These are phyloP conservation scores for Isatis tinctoria DNA, from an alignment of 345 rosid species.

Conservation along the genomic window DNA sequence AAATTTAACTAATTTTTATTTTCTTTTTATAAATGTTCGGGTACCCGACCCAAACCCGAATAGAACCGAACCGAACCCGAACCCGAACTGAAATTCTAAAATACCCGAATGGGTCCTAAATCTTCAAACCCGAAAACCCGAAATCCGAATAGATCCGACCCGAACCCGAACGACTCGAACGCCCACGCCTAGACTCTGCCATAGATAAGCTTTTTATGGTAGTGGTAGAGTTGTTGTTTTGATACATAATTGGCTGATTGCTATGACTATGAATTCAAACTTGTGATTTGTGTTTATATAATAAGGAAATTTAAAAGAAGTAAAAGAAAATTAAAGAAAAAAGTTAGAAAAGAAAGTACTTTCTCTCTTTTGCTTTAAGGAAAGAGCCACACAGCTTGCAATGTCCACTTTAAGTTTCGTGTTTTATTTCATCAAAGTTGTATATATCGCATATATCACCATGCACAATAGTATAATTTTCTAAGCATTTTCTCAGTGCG, in stretches of 20 bases:
- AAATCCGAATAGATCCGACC: no score
- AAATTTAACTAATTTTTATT: no score
- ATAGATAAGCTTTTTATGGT: constrained; percentile 17
- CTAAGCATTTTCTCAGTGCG: constrained; percentile 1
- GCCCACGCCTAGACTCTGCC: no score
- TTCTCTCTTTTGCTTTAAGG: constrained; percentile 27
- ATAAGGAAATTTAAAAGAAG: not conserved
- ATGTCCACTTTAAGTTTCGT: constrained; percentile 20
- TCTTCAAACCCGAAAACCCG: no score
- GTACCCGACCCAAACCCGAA: no score
- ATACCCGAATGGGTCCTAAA: no score
- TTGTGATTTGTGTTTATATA: constrained; percentile 2
- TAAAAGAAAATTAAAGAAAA: constrained; percentile 8
- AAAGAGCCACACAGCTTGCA: constrained; percentile 33
- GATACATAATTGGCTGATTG: constrained; percentile 18
- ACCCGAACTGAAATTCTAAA: no score
- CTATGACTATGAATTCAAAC: constrained; percentile 29
- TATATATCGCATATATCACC: not conserved
- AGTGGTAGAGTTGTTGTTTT: constrained; percentile 38
- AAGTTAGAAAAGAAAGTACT: constrained; percentile 22
- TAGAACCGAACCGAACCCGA: no score
- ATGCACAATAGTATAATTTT: not conserved
- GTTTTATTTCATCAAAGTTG: constrained; percentile 6
- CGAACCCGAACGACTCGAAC: no score
- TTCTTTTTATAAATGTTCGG: no score